These are phyloP conservation scores for Diaporthe citriasiana DNA, from an alignment of 2,329 filamentous ascomycete genomes.

Conservation along the genomic window DNA sequence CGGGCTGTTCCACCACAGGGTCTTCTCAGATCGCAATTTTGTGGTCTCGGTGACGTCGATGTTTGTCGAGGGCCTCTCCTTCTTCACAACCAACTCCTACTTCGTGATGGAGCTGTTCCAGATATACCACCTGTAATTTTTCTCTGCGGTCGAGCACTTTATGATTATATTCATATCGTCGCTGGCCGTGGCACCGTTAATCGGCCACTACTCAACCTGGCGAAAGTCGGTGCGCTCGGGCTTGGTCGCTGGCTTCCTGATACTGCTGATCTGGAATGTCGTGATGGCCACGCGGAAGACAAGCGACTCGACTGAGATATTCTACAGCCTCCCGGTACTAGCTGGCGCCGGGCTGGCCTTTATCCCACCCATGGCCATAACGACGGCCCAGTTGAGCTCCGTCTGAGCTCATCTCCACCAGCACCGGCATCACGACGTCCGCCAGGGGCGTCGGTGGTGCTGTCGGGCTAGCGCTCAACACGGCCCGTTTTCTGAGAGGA, in stretches of 20 bases:
- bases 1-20: no score
- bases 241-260: not conserved
- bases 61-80: no score
- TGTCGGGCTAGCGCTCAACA: not conserved
- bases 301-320: not conserved
- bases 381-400: not conserved
- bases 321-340: not conserved
- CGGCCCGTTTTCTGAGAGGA: not conserved
- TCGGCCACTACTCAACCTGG: not conserved
- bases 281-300: not conserved
- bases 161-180: not conserved
- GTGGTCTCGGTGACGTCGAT: no score
- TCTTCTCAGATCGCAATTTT: no score
- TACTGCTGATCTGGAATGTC: not conserved
- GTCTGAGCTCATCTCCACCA: not conserved
- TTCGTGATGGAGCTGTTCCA: not conserved
- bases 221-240: not conserved
- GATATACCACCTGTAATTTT: not conserved
- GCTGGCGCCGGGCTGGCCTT: not conserved
- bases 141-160: not conserved
- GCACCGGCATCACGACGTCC: not conserved
- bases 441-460: not conserved
- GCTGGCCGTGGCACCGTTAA: not conserved
- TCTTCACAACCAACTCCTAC: no score
- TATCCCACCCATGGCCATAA: not conserved